These are phyloP conservation scores for Candida corydali DNA, from an alignment of 805 yeast species.

Conservation along the genomic window DNA sequence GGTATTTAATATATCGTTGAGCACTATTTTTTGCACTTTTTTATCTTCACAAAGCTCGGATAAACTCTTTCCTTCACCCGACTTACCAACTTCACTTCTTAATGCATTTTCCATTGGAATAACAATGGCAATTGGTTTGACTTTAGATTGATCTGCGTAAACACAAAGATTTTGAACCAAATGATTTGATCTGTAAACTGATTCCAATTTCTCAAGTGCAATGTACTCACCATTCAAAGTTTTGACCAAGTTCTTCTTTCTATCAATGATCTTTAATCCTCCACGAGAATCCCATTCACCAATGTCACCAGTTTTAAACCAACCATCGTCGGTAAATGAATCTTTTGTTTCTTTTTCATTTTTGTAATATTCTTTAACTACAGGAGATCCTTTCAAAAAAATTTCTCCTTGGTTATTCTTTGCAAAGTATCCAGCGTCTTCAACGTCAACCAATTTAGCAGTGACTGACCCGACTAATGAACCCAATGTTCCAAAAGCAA, in stretches of 20 bases:
- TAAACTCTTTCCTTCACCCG: conserved; percentile 44
- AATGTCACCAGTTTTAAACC: conserved; percentile 97
- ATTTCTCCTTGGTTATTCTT: conserved; percentile 93
- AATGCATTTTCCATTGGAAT: conserved; percentile 73
- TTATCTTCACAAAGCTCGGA: conserved; percentile 52
- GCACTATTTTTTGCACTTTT: conserved; percentile 51
- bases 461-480: conserved; percentile 79
- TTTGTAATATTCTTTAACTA: conserved; percentile 73
- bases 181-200: conserved; percentile 80
- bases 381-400: conserved; percentile 69
- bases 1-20: conserved; percentile 60
- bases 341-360: conserved; percentile 76
- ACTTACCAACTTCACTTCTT: conserved; percentile 49
- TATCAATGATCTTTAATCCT: conserved; percentile 78
- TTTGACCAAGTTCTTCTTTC: conserved; percentile 93
- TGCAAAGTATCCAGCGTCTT: conserved; percentile 88
- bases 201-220: conserved; percentile 92
- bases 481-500: conserved; percentile 78
- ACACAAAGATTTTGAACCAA: conserved; percentile 81
- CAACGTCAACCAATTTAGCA: conserved; percentile 83
- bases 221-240: conserved; percentile 96
- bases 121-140: conserved; percentile 89
- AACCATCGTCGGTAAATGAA: conserved; percentile 76
- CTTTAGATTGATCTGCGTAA: conserved; percentile 83
- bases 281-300: conserved; percentile 89